phyloP scores from a whole-genome alignment of 2,329 filamentous ascomycete species.

The Cytospora leucostoma region DNA sequence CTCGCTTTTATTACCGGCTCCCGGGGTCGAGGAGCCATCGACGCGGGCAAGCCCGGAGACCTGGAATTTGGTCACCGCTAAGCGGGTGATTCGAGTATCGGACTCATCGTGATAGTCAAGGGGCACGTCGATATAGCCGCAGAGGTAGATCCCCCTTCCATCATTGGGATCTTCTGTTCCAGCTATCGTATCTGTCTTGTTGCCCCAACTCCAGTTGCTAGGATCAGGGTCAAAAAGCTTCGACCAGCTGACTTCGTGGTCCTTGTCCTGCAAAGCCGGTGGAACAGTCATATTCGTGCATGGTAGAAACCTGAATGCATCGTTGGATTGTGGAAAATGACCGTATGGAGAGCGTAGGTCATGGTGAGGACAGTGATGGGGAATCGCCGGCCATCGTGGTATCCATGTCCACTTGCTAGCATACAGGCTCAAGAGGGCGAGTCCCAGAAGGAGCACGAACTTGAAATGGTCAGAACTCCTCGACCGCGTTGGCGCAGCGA shows the following conservation, averaged over 20 bases:
- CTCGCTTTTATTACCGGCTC: slow-evolving; percentile 42
- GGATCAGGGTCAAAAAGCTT: slow-evolving; percentile 47
- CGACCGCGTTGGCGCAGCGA: no score
- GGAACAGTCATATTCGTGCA: slow-evolving; percentile 46
- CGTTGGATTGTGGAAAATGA: slow-evolving; percentile 43
- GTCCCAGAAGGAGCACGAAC: slow-evolving; percentile 7
- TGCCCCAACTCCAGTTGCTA: slow-evolving; percentile 50
- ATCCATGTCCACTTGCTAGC: not conserved
- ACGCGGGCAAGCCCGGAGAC: slow-evolving; percentile 45
- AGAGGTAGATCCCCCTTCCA: slow-evolving; percentile 49
- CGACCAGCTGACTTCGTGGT: slow-evolving; percentile 43
- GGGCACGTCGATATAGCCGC: slow-evolving; percentile 51
- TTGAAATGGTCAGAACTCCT: no score
- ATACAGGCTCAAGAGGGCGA: slow-evolving; percentile 15
- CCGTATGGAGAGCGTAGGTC: slow-evolving; percentile 34
- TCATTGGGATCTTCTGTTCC: slow-evolving; percentile 36
- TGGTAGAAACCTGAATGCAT: slow-evolving; percentile 50
- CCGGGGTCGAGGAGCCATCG: slow-evolving; percentile 24
- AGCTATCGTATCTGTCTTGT: slow-evolving; percentile 25
- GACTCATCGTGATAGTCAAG: slow-evolving; percentile 50
- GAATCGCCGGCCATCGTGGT: not conserved
- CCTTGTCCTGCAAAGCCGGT: slow-evolving; percentile 44
- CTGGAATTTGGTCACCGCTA: slow-evolving; percentile 53
- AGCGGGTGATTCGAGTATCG: slow-evolving; percentile 46
- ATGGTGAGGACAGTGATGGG: slow-evolving; percentile 9